Percentiles rank a stretch among this genome's conserved stretches.
phyloP scores from a whole-genome alignment of 1,139 yeast species.

The Lizanozyma gosingica region DNA sequence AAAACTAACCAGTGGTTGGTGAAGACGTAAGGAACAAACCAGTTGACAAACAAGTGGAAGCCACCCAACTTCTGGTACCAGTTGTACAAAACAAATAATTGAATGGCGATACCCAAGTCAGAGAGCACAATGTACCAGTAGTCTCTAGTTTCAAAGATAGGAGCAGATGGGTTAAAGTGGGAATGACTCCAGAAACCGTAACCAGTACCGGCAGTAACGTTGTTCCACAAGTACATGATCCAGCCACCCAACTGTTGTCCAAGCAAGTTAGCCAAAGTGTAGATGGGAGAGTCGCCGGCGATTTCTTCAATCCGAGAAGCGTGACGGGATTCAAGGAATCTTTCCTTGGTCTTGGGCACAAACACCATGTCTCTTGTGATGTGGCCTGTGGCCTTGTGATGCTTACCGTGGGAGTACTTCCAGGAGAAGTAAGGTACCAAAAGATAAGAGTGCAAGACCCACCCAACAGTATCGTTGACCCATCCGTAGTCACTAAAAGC shows the following conservation, averaged over 20 bases:
- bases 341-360: constrained; percentile 59
- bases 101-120: constrained; percentile 60
- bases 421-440: constrained; percentile 82
- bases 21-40: constrained; percentile 71
- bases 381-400: constrained; percentile 85
- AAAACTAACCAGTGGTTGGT: constrained; percentile 88
- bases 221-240: constrained; percentile 53
- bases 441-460: constrained; percentile 72
- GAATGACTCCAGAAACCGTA: constrained; percentile 35
- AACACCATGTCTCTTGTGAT: constrained; percentile 76
- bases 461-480: constrained; percentile 70
- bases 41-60: constrained; percentile 57
- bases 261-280: constrained; percentile 44
- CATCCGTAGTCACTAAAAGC: constrained; percentile 67
- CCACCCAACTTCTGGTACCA: constrained; percentile 59
- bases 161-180: constrained; percentile 68
- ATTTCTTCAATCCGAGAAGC: constrained; percentile 44
- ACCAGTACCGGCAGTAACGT: constrained; percentile 72
- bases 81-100: constrained; percentile 46
- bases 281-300: constrained; percentile 68
- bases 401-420: constrained; percentile 77
- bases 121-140: constrained; percentile 62
- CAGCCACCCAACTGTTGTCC: constrained; percentile 76
- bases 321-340: constrained; percentile 33
- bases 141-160: constrained; percentile 63